A percentile compares a stretch with the other conserved stretches of the same genome.
phyloP scores from a whole-genome alignment of 1,284 basidiomycete genomes.

The Schizopora paradoxa region DNA sequence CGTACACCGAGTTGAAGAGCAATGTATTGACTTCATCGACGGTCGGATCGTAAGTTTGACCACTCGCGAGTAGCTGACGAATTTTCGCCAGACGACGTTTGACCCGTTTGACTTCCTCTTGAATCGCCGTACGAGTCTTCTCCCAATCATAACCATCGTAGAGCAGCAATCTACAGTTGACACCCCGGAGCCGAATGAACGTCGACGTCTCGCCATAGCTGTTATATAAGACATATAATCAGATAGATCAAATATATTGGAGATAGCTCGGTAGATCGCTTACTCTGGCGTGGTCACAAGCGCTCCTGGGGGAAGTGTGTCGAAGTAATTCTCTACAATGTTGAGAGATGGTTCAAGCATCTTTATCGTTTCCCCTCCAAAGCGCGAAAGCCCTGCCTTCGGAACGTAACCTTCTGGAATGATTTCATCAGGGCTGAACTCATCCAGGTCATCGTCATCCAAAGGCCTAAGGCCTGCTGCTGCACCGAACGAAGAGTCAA shows the following conservation, averaged over 20 bases:
- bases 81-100: constrained; percentile 85
- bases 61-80: constrained; percentile 87
- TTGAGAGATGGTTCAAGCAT: constrained; percentile 58
- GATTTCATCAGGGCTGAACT: constrained; percentile 48
- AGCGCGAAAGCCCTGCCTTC: constrained; percentile 57
- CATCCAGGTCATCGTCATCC: constrained; percentile 64
- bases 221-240: constrained; percentile 16
- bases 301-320: constrained; percentile 54
- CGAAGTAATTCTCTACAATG: constrained; percentile 69
- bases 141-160: constrained; percentile 95
- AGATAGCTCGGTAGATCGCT: constrained; percentile 18
- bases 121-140: constrained; percentile 79
- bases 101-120: constrained; percentile 86
- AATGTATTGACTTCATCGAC: constrained; percentile 75
- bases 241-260: constrained; percentile 12
- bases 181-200: constrained; percentile 53
- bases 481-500: constrained; percentile 76
- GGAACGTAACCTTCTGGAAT: too few species aligned
- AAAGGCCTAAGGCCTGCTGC: constrained; percentile 72
- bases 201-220: constrained; percentile 46
- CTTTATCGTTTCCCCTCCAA: constrained; percentile 82
- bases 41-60: constrained; percentile 81
- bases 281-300: constrained; percentile 44
- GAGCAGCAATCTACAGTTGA: constrained; percentile 62
- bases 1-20: constrained; percentile 91